A percentile compares a stretch with the other conserved stretches of the same genome.
These are phyloP conservation scores for Avena atlantica DNA, from an alignment of 176 grass and related monocot species.

Conservation along the genomic window DNA sequence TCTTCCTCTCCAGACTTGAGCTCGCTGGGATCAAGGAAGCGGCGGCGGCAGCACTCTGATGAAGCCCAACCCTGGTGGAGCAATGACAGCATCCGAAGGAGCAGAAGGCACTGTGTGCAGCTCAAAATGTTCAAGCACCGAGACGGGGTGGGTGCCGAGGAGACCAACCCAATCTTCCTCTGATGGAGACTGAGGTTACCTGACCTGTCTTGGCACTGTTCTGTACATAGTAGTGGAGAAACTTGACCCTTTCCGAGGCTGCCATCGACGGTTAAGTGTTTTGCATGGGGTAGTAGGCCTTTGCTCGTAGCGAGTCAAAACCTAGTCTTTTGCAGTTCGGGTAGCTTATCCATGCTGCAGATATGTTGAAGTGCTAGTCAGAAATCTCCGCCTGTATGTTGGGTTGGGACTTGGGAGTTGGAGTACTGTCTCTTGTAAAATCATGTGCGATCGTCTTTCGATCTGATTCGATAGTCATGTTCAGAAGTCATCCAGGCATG, in stretches of 20 bases:
- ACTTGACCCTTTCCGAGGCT: neutral
- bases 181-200: neutral
- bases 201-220: neutral
- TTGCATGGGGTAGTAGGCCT: slow-evolving; percentile 10
- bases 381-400: too few relatives aligned
- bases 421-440: too few relatives aligned
- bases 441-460: too few relatives aligned
- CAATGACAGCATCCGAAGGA: slow-evolving; percentile 26
- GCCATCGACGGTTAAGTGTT: neutral
- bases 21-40: slow-evolving; percentile 39
- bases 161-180: slow-evolving; percentile 39
- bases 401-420: too few relatives aligned
- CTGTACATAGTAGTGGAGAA: slow-evolving; percentile 42
- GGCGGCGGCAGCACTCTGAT: neutral
- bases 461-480: too few relatives aligned
- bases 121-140: slow-evolving; percentile 59
- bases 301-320: slow-evolving; percentile 1
- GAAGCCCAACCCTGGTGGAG: neutral
- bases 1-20: slow-evolving; percentile 46
- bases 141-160: slow-evolving; percentile 46
- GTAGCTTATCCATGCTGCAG: neutral
- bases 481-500: too few relatives aligned
- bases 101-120: slow-evolving; percentile 48
- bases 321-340: slow-evolving; percentile 4
- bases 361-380: too few relatives aligned